Base-by-base conservation (phyloP, 257 asterid species). In the Leonotis leonurus region DNA sequence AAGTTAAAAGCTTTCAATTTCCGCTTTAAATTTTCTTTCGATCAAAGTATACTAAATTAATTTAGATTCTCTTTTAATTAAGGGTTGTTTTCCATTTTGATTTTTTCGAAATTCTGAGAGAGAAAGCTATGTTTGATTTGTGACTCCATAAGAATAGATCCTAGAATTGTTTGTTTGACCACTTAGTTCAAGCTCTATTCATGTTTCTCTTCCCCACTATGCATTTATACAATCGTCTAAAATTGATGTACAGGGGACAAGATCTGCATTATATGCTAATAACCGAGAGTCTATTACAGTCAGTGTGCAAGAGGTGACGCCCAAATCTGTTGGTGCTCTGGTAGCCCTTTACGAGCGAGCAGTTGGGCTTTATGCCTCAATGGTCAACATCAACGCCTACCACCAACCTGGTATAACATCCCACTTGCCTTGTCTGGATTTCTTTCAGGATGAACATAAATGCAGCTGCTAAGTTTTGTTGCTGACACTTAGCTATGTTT, bases 311-410 rank as follows among this genome's bases (percentile, higher is more conserved):
- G 96, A 89, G 75, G 99, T 93, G 69, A 93, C 99, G 0, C 96
- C 99, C 50, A 89, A 90, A 70, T 85, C 96, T 16, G 96, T 89
- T 65, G 99, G 99, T 60, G 99, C 99, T 71, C 68, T 93, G 45
- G 65, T 93, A 60, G 99, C 96, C 58, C 94, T 93, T 68, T 93
- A 93, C 4, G 99, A 93, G 78, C 84, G 99, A 69, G 99, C 99
- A 9, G 99, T 93, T 54, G 99, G 99, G 46, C 75, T 93, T 62
- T 93, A 93, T 71, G 97, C 99, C 36, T 82, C 97, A 11, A 77
- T 93, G 68, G 83, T 93, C 74, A 93, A 93, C 77, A 83, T 93
- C 70, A 93, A 93, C 68, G 99, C 97, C 65, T 93, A 93, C 68
- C 99, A 93, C 67, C 99, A 93, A 75, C 99, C 97, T 4, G 99